Percentiles rank a stretch among this genome's conserved stretches.
Conservation (phyloP, 345 rosid genomes). For the Salix suchowensis region DNA sequence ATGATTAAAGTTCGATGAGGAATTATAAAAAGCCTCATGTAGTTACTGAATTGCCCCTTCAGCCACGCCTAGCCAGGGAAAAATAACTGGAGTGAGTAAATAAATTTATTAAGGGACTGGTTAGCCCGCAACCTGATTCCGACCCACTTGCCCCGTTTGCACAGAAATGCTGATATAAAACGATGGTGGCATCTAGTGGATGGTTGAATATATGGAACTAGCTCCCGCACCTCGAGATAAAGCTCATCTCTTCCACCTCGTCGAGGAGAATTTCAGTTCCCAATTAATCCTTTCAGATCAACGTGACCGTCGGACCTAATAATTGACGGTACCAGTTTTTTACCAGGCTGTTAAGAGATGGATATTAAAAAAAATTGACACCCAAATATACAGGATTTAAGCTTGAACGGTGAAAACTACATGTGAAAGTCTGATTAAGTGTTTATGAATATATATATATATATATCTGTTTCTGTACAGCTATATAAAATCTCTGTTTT, state of each 20-base stretch:
- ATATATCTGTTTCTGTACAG: too few relatives aligned
- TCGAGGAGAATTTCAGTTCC: background rate
- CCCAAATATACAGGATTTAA: background rate
- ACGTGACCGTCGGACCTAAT: background rate
- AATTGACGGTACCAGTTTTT: background rate
- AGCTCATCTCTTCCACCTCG: background rate
- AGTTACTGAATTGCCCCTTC: slow-evolving; percentile 7
- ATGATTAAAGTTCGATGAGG: background rate
- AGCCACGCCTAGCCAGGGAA: background rate
- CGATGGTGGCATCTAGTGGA: background rate
- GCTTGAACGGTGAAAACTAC: background rate
- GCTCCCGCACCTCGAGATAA: background rate
- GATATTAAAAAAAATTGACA: background rate
- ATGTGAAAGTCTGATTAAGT: too few relatives aligned
- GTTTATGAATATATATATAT: too few relatives aligned
- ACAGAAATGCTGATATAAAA: background rate
- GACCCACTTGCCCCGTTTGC: background rate
- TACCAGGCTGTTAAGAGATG: background rate
- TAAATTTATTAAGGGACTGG: background rate
- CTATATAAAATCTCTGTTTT: too few relatives aligned
- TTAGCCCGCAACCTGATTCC: too few relatives aligned
- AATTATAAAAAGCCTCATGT: slow-evolving; percentile 6
- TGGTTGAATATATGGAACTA: background rate
- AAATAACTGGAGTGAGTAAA: background rate
- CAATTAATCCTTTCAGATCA: background rate